These are phyloP conservation scores for Monosporascus sp. DNA, from an alignment of 2,329 filamentous ascomycete genomes.

Conservation along the genomic window DNA sequence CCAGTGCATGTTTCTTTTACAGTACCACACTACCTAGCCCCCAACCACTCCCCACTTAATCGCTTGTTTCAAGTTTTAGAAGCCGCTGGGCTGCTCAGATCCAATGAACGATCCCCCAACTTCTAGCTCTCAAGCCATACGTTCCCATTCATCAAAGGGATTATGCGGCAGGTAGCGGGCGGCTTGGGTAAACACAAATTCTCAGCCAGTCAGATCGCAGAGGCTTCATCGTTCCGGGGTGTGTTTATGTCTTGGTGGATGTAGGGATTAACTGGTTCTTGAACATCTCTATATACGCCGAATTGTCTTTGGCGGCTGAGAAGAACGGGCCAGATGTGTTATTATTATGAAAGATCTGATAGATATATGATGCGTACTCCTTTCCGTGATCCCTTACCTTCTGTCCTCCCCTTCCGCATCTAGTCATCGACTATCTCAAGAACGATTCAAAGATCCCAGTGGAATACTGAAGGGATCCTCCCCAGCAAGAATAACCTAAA, in stretches of 20 bases:
- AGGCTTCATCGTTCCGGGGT: conserved; percentile 19
- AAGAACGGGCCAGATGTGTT: background rate
- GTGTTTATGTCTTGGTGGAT: conserved; percentile 9
- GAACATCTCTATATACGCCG: background rate
- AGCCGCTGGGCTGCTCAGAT: conserved; percentile 16
- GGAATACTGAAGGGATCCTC: background rate
- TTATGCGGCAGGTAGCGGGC: conserved; percentile 22
- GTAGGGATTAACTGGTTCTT: conserved; percentile 7
- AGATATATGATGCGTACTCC: background rate
- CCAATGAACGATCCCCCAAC: conserved; percentile 16
- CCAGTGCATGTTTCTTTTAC: background rate
- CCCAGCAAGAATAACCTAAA: background rate
- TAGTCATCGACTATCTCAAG: background rate
- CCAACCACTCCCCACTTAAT: conserved; percentile 13
- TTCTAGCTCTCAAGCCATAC: conserved; percentile 10
- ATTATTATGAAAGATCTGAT: background rate
- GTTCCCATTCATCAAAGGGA: conserved; percentile 15
- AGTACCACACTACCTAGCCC: conserved; percentile 7
- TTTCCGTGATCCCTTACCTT: background rate
- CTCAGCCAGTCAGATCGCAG: conserved; percentile 20
- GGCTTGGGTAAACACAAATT: conserved; percentile 15
- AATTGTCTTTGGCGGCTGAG: background rate
- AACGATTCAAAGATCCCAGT: background rate
- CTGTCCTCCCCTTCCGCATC: background rate
- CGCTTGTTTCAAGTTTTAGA: conserved; percentile 25